These are phyloP conservation scores for Exutisphaerella laricina DNA, from an alignment of 2,329 filamentous ascomycete genomes.

Conservation along the genomic window DNA sequence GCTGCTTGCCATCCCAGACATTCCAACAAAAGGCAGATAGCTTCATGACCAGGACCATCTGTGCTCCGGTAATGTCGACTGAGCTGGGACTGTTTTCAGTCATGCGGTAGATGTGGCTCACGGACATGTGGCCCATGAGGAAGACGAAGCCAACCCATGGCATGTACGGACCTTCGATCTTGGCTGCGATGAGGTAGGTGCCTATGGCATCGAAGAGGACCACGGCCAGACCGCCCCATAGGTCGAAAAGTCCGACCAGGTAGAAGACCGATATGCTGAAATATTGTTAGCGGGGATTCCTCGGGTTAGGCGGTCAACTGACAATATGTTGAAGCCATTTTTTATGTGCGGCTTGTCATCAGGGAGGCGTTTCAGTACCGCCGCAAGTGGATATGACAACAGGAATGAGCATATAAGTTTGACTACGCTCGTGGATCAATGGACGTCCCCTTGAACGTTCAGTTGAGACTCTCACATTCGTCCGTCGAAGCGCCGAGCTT, in stretches of 20 bases:
- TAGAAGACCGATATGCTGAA: slow-evolving; percentile 77
- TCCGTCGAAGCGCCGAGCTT: slow-evolving; percentile 59
- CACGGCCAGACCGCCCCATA: slow-evolving; percentile 79
- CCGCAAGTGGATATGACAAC: slow-evolving; percentile 86
- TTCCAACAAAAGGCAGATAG: slow-evolving; percentile 97
- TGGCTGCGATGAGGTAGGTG: slow-evolving; percentile 77
- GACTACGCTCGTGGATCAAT: slow-evolving; percentile 50
- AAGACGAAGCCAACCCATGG: slow-evolving; percentile 95
- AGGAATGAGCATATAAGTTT: slow-evolving; percentile 91
- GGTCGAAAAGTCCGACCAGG: slow-evolving; percentile 83
- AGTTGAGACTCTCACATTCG: slow-evolving; percentile 47
- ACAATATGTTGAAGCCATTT: slow-evolving; percentile 81
- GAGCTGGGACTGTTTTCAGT: slow-evolving; percentile 58
- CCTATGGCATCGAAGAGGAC: slow-evolving; percentile 72
- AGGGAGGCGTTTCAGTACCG: slow-evolving; percentile 79
- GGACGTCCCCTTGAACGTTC: background rate
- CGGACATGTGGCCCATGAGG: slow-evolving; percentile 90
- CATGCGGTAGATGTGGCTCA: slow-evolving; percentile 82
- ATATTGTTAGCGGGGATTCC: slow-evolving; percentile 7
- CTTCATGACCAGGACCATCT: slow-evolving; percentile 99
- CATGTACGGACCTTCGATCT: slow-evolving; percentile 85
- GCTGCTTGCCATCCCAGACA: slow-evolving; percentile 81
- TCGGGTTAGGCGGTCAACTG: slow-evolving; percentile 17
- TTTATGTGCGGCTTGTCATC: slow-evolving; percentile 78
- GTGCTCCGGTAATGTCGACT: slow-evolving; percentile 85